Conservation (phyloP, 495 filamentous ascomycete species). For the Penicillium antarcticum region DNA sequence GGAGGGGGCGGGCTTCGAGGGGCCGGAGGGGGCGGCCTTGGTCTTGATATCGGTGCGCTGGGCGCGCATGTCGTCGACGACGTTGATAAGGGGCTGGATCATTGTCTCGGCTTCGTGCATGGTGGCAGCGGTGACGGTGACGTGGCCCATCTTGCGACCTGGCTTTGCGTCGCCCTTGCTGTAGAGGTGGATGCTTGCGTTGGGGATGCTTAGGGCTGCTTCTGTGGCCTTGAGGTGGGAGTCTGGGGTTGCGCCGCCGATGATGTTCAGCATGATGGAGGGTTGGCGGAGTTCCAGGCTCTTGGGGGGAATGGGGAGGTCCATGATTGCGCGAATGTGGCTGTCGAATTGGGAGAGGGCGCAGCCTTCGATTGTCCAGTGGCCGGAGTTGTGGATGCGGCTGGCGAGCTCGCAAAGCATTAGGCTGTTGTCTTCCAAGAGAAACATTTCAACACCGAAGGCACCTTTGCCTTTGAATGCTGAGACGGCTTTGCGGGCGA, state of each 20-base stretch:
- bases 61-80: slow-evolving; percentile 61
- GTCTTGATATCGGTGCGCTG: slow-evolving; percentile 51
- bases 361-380: slow-evolving; percentile 96
- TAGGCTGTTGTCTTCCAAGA: slow-evolving; percentile 70
- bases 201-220: slow-evolving; percentile 58
- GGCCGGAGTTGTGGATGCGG: slow-evolving; percentile 92
- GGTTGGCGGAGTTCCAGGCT: slow-evolving; percentile 58
- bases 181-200: slow-evolving; percentile 79
- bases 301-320: slow-evolving; percentile 63
- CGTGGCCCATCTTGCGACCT: slow-evolving; percentile 91
- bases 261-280: slow-evolving; percentile 95
- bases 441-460: slow-evolving; percentile 96
- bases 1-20: slow-evolving; percentile 49
- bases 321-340: slow-evolving; percentile 83
- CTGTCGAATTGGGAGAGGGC: slow-evolving; percentile 87
- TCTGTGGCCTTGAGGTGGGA: slow-evolving; percentile 68
- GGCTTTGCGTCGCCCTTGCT: slow-evolving; percentile 81
- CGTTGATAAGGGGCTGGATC: slow-evolving; percentile 63
- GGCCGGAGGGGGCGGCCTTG: slow-evolving; percentile 28
- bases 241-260: slow-evolving; percentile 68
- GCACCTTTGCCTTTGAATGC: slow-evolving; percentile 85
- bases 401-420: slow-evolving; percentile 94
- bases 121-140: slow-evolving; percentile 69
- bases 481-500: slow-evolving; percentile 75
- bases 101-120: slow-evolving; percentile 69